Evolutionary conservation across 2,329 filamentous ascomycete genomes (phyloP).

Genomic region (Cladorrhinum sp.): DNA sequence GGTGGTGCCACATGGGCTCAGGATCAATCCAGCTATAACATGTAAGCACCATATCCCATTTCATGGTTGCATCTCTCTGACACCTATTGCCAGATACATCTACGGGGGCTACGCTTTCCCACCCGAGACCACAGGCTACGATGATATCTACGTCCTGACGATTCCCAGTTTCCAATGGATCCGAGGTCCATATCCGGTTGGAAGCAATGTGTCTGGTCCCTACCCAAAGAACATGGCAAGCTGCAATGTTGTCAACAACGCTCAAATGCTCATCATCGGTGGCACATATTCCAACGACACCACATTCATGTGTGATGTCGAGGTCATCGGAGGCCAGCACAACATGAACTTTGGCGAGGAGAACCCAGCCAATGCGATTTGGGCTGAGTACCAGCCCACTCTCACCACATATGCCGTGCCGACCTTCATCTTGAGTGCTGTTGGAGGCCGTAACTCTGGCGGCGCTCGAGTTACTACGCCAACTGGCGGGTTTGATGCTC

Average conservation of each 20-base stretch:
- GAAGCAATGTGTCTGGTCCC: slow-evolving; percentile 13
- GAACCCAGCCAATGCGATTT: slow-evolving; percentile 16
- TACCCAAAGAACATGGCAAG: slow-evolving; percentile 16
- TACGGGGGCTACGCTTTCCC: slow-evolving; percentile 18
- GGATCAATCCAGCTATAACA: slow-evolving; percentile 22
- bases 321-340: slow-evolving; percentile 12
- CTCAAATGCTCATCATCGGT: slow-evolving; percentile 21
- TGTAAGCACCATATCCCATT: slow-evolving; percentile 6
- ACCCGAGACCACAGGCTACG: slow-evolving; percentile 12
- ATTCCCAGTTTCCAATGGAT: slow-evolving; percentile 23
- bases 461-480: slow-evolving; percentile 14
- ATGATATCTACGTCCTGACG: slow-evolving; percentile 22
- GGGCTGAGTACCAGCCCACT: slow-evolving; percentile 15
- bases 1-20: slow-evolving; percentile 18
- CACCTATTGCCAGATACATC: slow-evolving; percentile 12
- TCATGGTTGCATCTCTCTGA: neutral
- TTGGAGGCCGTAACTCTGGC: slow-evolving; percentile 14
- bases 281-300: slow-evolving; percentile 16
- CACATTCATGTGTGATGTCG: slow-evolving; percentile 16
- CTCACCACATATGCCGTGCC: slow-evolving; percentile 20
- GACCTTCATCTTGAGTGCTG: slow-evolving; percentile 9
- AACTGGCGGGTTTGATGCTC: slow-evolving; percentile 11
- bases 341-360: slow-evolving; percentile 19
- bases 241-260: slow-evolving; percentile 20
- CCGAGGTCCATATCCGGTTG: slow-evolving; percentile 10